These are phyloP conservation scores for Blastobotrys elegans DNA, from an alignment of 1,139 yeast genomes.

Conservation along the genomic window DNA sequence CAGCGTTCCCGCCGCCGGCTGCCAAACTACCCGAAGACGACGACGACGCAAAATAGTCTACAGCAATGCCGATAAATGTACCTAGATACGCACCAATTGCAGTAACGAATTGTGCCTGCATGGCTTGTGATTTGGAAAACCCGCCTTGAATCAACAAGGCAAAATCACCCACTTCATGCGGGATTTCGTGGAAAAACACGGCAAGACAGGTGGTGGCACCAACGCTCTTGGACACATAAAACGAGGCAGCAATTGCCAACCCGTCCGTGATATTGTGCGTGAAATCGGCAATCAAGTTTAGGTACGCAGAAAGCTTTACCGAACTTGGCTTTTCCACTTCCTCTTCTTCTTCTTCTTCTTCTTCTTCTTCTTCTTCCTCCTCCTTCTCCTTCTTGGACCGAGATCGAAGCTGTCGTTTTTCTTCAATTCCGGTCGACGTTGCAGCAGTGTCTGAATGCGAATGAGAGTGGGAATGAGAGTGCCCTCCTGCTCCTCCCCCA, in stretches of 20 bases:
- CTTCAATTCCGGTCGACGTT: constrained; percentile 9
- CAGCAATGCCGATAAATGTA: constrained; percentile 52
- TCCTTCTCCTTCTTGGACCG: constrained; percentile 11
- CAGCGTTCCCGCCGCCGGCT: constrained; percentile 5
- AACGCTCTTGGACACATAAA: constrained; percentile 49
- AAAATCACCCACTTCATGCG: constrained; percentile 72
- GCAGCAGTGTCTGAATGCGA: constrained; percentile 31
- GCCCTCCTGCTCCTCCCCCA: constrained; percentile 29
- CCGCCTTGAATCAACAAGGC: constrained; percentile 64
- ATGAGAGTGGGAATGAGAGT: constrained; percentile 42
- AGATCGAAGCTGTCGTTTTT: not conserved
- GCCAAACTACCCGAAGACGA: constrained; percentile 7
- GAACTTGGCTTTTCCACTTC: constrained; percentile 22
- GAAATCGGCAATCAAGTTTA: constrained; percentile 60
- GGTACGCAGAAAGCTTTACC: constrained; percentile 46
- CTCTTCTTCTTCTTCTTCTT: constrained; percentile 27
- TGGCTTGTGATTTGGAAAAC: constrained; percentile 54
- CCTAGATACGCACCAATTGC: constrained; percentile 61
- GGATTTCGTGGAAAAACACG: constrained; percentile 65
- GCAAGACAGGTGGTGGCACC: constrained; percentile 65
- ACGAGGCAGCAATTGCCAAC: constrained; percentile 60
- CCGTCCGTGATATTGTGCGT: constrained; percentile 71
- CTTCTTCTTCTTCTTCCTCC: constrained; percentile 20
- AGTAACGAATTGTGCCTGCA: constrained; percentile 57
- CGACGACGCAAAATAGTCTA: constrained; percentile 37